Percentiles rank a stretch among this genome's conserved stretches.
Conservation (phyloP, 2,329 filamentous ascomycete species). For the Sclerotinia subarctica region DNA sequence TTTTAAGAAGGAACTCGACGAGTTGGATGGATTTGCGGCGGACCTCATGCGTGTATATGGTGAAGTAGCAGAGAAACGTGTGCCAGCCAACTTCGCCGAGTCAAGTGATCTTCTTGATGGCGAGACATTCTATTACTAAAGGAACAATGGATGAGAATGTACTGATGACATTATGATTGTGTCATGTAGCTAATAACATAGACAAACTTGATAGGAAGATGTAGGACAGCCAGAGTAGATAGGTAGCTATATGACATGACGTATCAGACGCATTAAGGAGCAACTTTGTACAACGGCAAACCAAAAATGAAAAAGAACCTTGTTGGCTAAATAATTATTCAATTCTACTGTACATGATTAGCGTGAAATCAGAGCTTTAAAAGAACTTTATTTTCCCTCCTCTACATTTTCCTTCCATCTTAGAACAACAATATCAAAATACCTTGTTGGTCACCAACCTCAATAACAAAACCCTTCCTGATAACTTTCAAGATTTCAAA, state of each 20-base stretch:
- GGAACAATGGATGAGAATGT: neutral
- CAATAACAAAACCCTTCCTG: neutral
- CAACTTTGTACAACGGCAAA: neutral
- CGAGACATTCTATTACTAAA: neutral
- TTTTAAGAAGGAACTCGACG: conserved; percentile 20
- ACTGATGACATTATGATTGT: neutral
- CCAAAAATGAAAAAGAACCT: neutral
- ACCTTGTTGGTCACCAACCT: conserved; percentile 9
- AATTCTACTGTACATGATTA: neutral
- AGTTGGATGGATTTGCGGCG: conserved; percentile 21
- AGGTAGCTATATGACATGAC: neutral
- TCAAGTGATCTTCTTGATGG: neutral
- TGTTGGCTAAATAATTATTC: neutral
- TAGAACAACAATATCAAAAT: neutral
- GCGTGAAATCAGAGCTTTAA: neutral
- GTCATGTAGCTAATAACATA: neutral
- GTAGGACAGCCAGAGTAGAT: too few relatives aligned
- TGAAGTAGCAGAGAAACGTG: neutral
- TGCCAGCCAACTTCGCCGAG: neutral
- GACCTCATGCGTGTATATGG: conserved; percentile 18
- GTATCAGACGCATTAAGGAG: neutral
- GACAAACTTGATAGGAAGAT: neutral
- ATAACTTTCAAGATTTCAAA: neutral
- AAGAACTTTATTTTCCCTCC: neutral
- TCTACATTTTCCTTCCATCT: neutral